Evolutionary conservation across 495 filamentous ascomycete species (phyloP), one percentile per base, ranked within the genome.

Genomic region (Penicillium canescens): DNA sequence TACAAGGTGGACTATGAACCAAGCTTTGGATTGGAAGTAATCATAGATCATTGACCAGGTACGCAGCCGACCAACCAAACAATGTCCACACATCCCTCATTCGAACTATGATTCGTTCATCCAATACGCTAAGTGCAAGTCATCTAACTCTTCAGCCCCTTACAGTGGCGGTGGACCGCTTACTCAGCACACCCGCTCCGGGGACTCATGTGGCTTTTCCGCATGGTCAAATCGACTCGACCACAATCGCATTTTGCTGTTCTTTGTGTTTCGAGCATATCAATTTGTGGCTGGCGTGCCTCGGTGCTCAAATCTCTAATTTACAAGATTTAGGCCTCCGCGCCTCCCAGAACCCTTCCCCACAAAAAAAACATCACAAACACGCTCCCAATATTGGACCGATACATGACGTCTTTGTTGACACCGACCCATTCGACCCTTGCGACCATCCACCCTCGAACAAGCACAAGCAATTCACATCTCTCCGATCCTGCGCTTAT

Each of bases 381-480:
- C 69, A 55, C 72, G 65, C 61, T 24, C 34, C 49, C 42, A 66
- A 63, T 50, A 61, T 57, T 55, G 52, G 18, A 41, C 26, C 52
- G 46, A 66, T 69, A 71, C 65, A 75, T 75, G 72, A 73, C 72
- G 72, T 73, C 70, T 73, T 70, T 76, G 69, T 74, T 73, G 66
- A 76, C 63, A 67, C 53, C 47, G 47, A 58, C 55, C 44, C 37
- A 49, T 60, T 53, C 52, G 60, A 52, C 58, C 57, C 45, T 48
- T 37, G 45, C 51, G 51, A 42, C 37, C 35, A 56, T 33, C 43
- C 40, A 42, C 52, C 16, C 14, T 23, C 54, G 43, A 43, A 56
- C 57, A 43, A 56, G 46, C 46, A 54, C 14, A 31, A 46, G 28
- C 42, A 48, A 36, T 43, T 36, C 28, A 44, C 18, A 23, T 44